These are phyloP conservation scores for Hordeum marinum DNA, from an alignment of 176 grass and related monocot species.

Conservation along the genomic window DNA sequence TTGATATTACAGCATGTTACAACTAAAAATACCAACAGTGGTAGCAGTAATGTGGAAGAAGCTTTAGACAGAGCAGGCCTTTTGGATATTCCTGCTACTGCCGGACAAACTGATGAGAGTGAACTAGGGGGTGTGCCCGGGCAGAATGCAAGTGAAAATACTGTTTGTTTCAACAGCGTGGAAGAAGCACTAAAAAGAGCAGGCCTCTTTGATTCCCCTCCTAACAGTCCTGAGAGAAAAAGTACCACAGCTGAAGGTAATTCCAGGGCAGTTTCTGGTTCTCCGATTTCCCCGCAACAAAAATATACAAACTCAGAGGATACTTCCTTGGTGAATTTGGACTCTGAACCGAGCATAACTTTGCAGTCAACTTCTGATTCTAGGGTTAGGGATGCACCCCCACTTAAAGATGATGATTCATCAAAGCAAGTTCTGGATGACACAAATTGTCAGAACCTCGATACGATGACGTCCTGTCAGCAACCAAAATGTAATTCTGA, in stretches of 20 bases:
- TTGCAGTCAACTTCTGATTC: slow-evolving; percentile 16
- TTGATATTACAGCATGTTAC: slow-evolving; percentile 6
- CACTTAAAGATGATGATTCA: slow-evolving; percentile 17
- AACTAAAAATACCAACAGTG: background rate
- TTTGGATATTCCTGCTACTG: slow-evolving; percentile 23
- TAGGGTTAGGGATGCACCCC: background rate
- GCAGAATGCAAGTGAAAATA: slow-evolving; percentile 17
- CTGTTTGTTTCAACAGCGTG: slow-evolving; percentile 33
- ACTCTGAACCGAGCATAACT: slow-evolving; percentile 11
- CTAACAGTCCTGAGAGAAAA: slow-evolving; percentile 59
- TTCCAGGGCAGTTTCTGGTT: background rate
- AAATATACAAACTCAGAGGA: background rate
- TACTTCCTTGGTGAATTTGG: background rate
- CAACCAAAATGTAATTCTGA: slow-evolving; percentile 14
- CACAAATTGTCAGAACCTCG: background rate
- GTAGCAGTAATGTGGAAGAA: slow-evolving; percentile 25
- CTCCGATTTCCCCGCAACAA: background rate
- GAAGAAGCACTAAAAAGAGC: slow-evolving; percentile 74
- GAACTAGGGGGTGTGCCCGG: background rate
- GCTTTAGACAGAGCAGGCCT: background rate
- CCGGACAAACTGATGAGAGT: slow-evolving; percentile 14
- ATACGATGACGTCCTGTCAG: background rate
- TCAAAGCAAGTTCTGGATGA: background rate
- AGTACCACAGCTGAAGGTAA: slow-evolving; percentile 31
- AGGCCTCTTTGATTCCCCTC: slow-evolving; percentile 91